Evolutionary conservation across 2,329 filamentous ascomycete species (phyloP).

Genomic region (Aspergillus luchuensis): DNA sequence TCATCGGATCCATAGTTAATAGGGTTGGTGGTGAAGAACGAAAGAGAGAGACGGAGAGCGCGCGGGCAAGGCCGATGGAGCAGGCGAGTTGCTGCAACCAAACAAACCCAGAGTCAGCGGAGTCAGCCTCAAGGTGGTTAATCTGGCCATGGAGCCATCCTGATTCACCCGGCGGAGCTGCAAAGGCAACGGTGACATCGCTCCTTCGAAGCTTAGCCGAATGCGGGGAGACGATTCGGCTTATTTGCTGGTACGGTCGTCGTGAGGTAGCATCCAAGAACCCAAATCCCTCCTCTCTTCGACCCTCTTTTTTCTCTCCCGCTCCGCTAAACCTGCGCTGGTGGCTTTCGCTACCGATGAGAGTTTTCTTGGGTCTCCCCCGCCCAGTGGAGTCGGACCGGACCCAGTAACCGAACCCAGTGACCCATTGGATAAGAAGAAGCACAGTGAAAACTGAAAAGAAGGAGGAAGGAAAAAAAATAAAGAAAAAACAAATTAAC

Average conservation of each 20-base stretch:
- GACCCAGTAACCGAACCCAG: neutral
- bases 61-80: neutral
- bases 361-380: neutral
- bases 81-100: neutral
- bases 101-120: neutral
- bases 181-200: constrained; percentile 26
- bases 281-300: neutral
- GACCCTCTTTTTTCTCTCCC: neutral
- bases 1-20: neutral
- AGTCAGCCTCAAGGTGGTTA: constrained; percentile 9
- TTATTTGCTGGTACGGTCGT: constrained; percentile 9
- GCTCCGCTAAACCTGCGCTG: neutral
- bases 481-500: neutral
- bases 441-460: neutral
- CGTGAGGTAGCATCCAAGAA: constrained; percentile 11
- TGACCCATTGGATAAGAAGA: neutral
- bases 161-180: constrained; percentile 6
- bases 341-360: neutral
- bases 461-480: neutral
- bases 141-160: neutral
- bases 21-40: neutral
- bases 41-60: neutral
- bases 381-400: neutral
- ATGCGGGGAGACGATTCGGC: constrained; percentile 23
- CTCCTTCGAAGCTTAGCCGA: constrained; percentile 16